Evolutionary conservation across 257 asterid species (phyloP).

Genomic region (Scutellaria baicalensis): DNA sequence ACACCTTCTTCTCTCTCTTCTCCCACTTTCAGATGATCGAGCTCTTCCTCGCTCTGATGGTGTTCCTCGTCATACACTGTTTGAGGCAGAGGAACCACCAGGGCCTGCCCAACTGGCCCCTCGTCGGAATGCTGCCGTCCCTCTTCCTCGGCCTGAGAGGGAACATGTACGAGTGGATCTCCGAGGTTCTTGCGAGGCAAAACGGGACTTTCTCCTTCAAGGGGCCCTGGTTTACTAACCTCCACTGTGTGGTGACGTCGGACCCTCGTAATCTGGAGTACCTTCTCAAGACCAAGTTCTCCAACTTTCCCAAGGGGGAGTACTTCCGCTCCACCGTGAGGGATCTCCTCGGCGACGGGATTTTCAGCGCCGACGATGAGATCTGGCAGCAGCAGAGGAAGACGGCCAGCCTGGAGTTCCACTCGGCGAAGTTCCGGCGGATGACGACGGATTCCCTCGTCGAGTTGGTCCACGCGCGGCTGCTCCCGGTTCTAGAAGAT

Average conservation of each 20-base stretch:
- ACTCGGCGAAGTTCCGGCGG: conserved; percentile 61
- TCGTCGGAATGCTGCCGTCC: conserved; percentile 88
- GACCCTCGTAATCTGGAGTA: conserved; percentile 82
- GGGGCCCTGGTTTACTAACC: conserved; percentile 82
- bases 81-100: conserved; percentile 36
- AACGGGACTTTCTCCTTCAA: conserved; percentile 64
- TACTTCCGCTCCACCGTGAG: conserved; percentile 57
- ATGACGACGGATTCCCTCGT: conserved; percentile 63
- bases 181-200: conserved; percentile 37
- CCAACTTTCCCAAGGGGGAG: conserved; percentile 72
- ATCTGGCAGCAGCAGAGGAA: conserved; percentile 79
- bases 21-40: conserved; percentile 62
- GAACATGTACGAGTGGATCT: conserved; percentile 74
- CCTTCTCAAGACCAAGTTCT: conserved; percentile 66
- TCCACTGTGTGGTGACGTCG: conserved; percentile 77
- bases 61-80: conserved; percentile 43
- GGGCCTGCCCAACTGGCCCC: conserved; percentile 74
- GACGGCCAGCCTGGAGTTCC: conserved; percentile 82
- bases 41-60: conserved; percentile 38
- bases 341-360: conserved; percentile 84
- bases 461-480: conserved; percentile 70
- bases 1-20: conserved; percentile 6
- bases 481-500: conserved; percentile 64
- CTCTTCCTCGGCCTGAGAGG: conserved; percentile 45
- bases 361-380: conserved; percentile 75